phyloP scores from a whole-genome alignment of 805 yeast species.

The Suhomyces tanzawaensis region DNA sequence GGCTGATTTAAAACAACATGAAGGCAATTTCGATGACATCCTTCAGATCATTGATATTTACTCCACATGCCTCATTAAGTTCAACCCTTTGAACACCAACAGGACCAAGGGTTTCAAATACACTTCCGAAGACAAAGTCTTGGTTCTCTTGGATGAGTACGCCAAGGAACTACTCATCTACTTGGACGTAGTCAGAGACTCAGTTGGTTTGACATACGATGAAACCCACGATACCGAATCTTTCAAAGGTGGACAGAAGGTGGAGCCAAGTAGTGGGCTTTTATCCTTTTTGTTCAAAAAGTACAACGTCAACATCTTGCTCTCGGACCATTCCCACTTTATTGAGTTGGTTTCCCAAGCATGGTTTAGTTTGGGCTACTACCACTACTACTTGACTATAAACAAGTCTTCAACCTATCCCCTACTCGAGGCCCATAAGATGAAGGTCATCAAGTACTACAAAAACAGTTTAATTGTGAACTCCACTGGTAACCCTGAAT shows the following conservation, averaged over 20 bases:
- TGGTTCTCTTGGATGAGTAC: conserved; percentile 17
- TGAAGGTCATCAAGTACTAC: conserved; percentile 21
- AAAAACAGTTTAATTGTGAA: conserved; percentile 37
- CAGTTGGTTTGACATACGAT: conserved; percentile 30
- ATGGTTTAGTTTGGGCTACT: conserved; percentile 38
- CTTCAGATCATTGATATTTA: conserved; percentile 33
- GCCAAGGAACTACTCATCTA: conserved; percentile 21
- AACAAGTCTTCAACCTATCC: conserved; percentile 24
- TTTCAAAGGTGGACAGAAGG: not conserved
- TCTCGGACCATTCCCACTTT: conserved; percentile 25
- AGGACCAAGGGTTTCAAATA: conserved; percentile 20
- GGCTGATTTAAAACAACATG: conserved; percentile 31
- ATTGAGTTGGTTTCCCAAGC: conserved; percentile 31
- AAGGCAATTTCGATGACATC: conserved; percentile 29
- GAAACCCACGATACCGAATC: conserved; percentile 11
- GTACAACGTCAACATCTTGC: conserved; percentile 31
- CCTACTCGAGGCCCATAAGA: conserved; percentile 15
- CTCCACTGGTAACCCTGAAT: conserved; percentile 29
- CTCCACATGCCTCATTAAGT: conserved; percentile 29
- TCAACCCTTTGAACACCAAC: conserved; percentile 37
- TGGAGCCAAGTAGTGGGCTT: conserved; percentile 1
- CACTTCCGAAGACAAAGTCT: conserved; percentile 20
- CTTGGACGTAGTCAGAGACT: conserved; percentile 20
- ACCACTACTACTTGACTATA: conserved; percentile 25
- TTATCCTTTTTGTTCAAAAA: conserved; percentile 36